These are phyloP conservation scores for Conringia planisiliqua DNA, from an alignment of 345 rosid species.

Conservation along the genomic window DNA sequence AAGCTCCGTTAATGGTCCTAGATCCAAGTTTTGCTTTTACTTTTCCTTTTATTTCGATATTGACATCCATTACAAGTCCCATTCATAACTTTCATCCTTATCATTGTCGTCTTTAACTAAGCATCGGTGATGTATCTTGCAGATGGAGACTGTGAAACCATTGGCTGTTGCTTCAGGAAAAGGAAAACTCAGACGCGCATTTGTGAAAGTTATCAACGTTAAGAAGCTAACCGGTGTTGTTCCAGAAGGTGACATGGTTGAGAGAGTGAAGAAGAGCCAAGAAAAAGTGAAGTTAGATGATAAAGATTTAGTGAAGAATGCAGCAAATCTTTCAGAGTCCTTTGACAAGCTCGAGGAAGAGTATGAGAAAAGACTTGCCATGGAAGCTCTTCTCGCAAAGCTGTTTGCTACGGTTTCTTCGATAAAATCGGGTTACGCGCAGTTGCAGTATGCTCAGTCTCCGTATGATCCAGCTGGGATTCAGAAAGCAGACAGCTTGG, in stretches of 20 bases:
- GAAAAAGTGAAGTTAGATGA: constrained; percentile 39
- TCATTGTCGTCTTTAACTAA: neutral
- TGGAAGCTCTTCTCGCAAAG: constrained; percentile 73
- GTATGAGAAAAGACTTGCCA: constrained; percentile 34
- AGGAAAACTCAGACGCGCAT: constrained; percentile 60
- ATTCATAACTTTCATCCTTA: neutral
- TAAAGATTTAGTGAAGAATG: constrained; percentile 25
- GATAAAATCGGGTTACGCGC: constrained; percentile 72
- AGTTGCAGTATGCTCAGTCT: constrained; percentile 73
- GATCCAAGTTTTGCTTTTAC: constrained; percentile 37
- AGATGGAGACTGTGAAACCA: constrained; percentile 76
- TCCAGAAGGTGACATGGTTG: constrained; percentile 48
- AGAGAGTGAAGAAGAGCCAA: constrained; percentile 38
- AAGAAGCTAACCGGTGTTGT: constrained; percentile 57
- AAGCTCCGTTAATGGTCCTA: constrained; percentile 41
- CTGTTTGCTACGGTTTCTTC: constrained; percentile 75
- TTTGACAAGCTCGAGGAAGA: constrained; percentile 50
- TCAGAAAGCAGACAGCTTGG: constrained; percentile 57
- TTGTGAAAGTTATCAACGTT: constrained; percentile 66
- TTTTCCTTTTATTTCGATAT: constrained; percentile 30
- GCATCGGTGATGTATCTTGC: constrained; percentile 27
- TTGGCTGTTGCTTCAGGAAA: constrained; percentile 51
- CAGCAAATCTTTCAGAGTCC: constrained; percentile 39
- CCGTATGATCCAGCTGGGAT: constrained; percentile 80
- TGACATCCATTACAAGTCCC: constrained; percentile 10